phyloP scores from a whole-genome alignment of 2,329 filamentous ascomycete genomes.

The Cryphonectria radicalis region DNA sequence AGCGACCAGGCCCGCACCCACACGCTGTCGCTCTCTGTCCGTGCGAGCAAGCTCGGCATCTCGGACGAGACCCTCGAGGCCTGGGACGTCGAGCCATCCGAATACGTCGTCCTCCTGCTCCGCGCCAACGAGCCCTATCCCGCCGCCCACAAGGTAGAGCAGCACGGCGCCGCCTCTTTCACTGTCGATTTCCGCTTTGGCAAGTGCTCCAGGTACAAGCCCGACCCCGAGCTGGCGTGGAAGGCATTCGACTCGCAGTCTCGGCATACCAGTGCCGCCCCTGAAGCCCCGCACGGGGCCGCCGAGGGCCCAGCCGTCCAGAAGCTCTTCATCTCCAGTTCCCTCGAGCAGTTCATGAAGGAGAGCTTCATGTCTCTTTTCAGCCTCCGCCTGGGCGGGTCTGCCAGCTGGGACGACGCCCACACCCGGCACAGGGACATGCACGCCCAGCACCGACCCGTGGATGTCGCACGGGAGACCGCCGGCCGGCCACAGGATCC shows the following conservation, averaged over 20 bases:
- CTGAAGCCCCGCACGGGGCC: background rate
- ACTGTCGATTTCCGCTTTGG: slow-evolving; percentile 68
- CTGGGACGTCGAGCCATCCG: slow-evolving; percentile 69
- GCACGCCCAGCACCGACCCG: slow-evolving; percentile 17
- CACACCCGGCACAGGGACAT: slow-evolving; percentile 46
- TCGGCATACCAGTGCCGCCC: background rate
- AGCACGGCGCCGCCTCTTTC: slow-evolving; percentile 42
- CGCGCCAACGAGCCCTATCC: slow-evolving; percentile 67
- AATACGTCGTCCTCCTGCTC: slow-evolving; percentile 77
- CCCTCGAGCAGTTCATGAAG: slow-evolving; percentile 71
- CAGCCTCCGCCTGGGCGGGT: slow-evolving; percentile 56
- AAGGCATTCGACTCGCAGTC: slow-evolving; percentile 38
- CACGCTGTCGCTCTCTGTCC: slow-evolving; percentile 69
- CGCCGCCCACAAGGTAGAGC: slow-evolving; percentile 57
- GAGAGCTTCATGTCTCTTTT: slow-evolving; percentile 66
- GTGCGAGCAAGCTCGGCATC: slow-evolving; percentile 71
- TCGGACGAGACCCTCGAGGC: slow-evolving; percentile 75
- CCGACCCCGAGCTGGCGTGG: slow-evolving; percentile 51
- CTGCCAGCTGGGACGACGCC: slow-evolving; percentile 69
- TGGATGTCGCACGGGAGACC: background rate
- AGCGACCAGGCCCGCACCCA: slow-evolving; percentile 44
- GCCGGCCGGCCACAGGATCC: background rate
- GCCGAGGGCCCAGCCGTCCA: slow-evolving; percentile 43
- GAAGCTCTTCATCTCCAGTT: slow-evolving; percentile 71
- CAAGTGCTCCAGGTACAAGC: slow-evolving; percentile 74